Conservation (phyloP, 352 stramenopile genomes). For the Thalassiosira allenii region DNA sequence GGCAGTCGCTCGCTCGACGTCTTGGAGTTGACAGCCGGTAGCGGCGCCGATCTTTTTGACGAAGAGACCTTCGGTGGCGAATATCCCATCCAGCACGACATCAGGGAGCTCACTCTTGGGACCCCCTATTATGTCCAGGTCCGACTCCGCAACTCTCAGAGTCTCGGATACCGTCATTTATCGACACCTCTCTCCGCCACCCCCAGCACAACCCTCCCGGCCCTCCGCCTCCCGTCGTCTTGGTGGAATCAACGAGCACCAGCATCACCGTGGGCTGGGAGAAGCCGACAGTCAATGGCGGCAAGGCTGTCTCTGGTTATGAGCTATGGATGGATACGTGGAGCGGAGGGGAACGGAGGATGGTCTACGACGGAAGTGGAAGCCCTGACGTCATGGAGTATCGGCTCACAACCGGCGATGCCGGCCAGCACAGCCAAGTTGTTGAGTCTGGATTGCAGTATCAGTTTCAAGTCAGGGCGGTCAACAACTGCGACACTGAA, state of each 20-base stretch:
- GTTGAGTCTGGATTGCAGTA: constrained; percentile 93
- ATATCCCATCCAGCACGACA: constrained; percentile 64
- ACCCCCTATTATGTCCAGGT: constrained; percentile 91
- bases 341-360: constrained; percentile 88
- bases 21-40: constrained; percentile 52
- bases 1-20: constrained; percentile 28
- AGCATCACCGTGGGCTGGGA: constrained; percentile 93
- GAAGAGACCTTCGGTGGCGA: constrained; percentile 58
- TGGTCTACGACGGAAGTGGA: constrained; percentile 95
- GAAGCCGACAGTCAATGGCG: constrained; percentile 90
- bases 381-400: constrained; percentile 86
- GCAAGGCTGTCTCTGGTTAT: constrained; percentile 92
- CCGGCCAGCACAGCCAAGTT: constrained; percentile 76
- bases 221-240: constrained; percentile 87
- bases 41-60: constrained; percentile 45
- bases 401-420: constrained; percentile 88
- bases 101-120: constrained; percentile 88
- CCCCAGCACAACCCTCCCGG: constrained; percentile 90
- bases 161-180: constrained; percentile 87
- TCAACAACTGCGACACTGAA: constrained; percentile 92
- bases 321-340: constrained; percentile 96
- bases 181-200: constrained; percentile 87
- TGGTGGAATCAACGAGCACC: constrained; percentile 90
- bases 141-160: constrained; percentile 90
- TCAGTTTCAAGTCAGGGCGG: constrained; percentile 92